A percentile compares a stretch with the other conserved stretches of the same genome.
These are phyloP conservation scores for Stellera chamaejasme DNA, from an alignment of 345 rosid species.

Conservation along the genomic window DNA sequence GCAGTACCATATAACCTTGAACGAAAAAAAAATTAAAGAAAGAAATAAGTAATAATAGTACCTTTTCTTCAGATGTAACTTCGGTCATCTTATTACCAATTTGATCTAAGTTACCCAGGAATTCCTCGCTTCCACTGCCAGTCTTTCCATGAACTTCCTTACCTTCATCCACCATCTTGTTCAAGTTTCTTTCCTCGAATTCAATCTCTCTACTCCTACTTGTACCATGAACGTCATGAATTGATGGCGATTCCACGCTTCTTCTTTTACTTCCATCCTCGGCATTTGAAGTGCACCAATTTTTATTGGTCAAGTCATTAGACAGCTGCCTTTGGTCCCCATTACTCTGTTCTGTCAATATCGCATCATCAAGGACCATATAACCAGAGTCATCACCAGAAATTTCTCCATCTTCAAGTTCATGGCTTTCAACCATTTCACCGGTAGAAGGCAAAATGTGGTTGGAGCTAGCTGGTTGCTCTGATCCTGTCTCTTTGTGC, in stretches of 20 bases:
- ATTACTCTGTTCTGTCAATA: slow-evolving; percentile 13
- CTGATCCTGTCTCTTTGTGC: slow-evolving; percentile 27
- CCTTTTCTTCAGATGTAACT: slow-evolving; percentile 31
- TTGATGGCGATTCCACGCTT: too few relatives aligned
- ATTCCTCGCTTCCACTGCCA: slow-evolving; percentile 12
- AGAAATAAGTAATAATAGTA: slow-evolving; percentile 11
- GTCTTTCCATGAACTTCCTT: slow-evolving; percentile 21
- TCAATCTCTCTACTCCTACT: slow-evolving; percentile 6
- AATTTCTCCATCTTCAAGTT: slow-evolving; percentile 53
- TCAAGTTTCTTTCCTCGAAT: slow-evolving; percentile 12
- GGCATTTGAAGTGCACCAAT: background rate
- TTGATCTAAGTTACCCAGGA: slow-evolving; percentile 14
- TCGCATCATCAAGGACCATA: slow-evolving; percentile 21
- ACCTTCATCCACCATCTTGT: slow-evolving; percentile 16
- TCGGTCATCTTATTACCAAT: slow-evolving; percentile 15
- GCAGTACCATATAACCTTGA: too few relatives aligned
- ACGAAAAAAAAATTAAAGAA: background rate
- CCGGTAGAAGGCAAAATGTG: slow-evolving; percentile 10
- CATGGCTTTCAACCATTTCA: slow-evolving; percentile 30
- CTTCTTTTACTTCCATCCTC: background rate
- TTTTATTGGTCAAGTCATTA: slow-evolving; percentile 1
- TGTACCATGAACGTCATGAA: slow-evolving; percentile 3
- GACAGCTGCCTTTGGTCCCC: slow-evolving; percentile 23
- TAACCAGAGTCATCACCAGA: slow-evolving; percentile 23
- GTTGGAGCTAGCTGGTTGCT: slow-evolving; percentile 17